phyloP scores from a whole-genome alignment of 257 asterid genomes.

The Capsicum chinense region DNA sequence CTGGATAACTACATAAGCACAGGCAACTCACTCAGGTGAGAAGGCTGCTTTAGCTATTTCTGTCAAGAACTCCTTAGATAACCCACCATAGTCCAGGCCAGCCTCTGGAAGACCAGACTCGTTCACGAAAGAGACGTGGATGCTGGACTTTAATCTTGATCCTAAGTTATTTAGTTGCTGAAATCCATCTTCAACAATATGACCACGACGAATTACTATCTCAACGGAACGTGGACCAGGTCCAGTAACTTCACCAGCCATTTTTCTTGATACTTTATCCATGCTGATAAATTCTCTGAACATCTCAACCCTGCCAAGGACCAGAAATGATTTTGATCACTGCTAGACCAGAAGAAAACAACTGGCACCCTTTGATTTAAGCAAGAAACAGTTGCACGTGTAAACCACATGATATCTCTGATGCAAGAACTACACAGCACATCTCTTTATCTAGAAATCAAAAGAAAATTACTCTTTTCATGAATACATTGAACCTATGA shows the following conservation, averaged over 20 bases:
- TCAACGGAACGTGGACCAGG: conserved; percentile 79
- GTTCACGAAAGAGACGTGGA: conserved; percentile 88
- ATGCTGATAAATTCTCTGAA: conserved; percentile 90
- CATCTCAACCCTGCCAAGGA: conserved; percentile 77
- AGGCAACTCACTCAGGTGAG: conserved; percentile 78
- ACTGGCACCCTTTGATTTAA: not conserved
- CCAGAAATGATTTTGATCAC: conserved; percentile 28
- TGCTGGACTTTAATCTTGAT: conserved; percentile 74
- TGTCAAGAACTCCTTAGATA: conserved; percentile 94
- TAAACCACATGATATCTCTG: not conserved
- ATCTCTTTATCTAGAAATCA: conserved; percentile 4
- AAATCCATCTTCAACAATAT: conserved; percentile 91
- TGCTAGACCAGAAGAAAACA: conserved; percentile 25
- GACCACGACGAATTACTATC: conserved; percentile 83
- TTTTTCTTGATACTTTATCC: conserved; percentile 85
- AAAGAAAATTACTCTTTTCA: not conserved
- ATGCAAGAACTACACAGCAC: conserved; percentile 27
- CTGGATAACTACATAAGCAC: conserved; percentile 25
- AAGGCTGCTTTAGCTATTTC: conserved; percentile 84
- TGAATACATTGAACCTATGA: not conserved
- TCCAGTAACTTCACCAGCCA: conserved; percentile 78
- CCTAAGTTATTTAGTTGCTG: conserved; percentile 83
- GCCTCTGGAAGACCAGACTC: conserved; percentile 98
- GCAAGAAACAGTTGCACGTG: not conserved
- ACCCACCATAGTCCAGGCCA: conserved; percentile 97